Conservation (phyloP, 768 basidiomycete species). For the Macrolepiota dolichaula region DNA sequence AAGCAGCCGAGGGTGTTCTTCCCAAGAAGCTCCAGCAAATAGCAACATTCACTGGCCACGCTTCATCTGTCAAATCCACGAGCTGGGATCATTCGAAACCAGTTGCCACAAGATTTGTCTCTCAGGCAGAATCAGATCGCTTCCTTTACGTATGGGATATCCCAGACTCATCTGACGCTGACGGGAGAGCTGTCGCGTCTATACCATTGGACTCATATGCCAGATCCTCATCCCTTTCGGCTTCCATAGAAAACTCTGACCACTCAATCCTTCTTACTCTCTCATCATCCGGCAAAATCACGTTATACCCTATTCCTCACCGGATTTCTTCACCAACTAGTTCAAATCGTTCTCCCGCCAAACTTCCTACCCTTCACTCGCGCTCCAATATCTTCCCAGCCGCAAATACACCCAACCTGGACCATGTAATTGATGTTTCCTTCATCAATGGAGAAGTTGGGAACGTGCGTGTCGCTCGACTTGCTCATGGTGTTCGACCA, state of each 20-base stretch:
- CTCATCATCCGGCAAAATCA: conserved; percentile 57
- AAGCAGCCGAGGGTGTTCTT: conserved; percentile 23
- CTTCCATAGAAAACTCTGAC: conserved; percentile 23
- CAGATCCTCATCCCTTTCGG: conserved; percentile 37
- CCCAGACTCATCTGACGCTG: conserved; percentile 32
- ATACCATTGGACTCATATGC: conserved; percentile 64
- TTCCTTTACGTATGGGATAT: conserved; percentile 61
- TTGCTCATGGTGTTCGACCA: conserved; percentile 54
- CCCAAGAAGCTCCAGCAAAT: conserved; percentile 41
- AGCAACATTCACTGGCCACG: conserved; percentile 63
- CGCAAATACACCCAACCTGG: conserved; percentile 31
- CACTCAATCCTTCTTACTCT: conserved; percentile 48
- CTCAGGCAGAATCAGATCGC: conserved; percentile 60
- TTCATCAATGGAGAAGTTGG: conserved; percentile 41
- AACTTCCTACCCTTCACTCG: conserved; percentile 49
- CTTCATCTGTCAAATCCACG: conserved; percentile 48
- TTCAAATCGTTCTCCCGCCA: conserved; percentile 38
- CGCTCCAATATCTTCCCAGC: conserved; percentile 43
- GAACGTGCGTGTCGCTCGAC: conserved; percentile 47
- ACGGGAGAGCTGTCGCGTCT: conserved; percentile 56
- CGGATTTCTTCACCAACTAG: conserved; percentile 36
- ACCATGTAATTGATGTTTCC: conserved; percentile 42
- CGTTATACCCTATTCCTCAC: conserved; percentile 51
- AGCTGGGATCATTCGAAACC: conserved; percentile 46
- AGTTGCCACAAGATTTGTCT: conserved; percentile 47